phyloP scores from a whole-genome alignment of 23 red algal species.

The Gracilariopsis chorda region DNA sequence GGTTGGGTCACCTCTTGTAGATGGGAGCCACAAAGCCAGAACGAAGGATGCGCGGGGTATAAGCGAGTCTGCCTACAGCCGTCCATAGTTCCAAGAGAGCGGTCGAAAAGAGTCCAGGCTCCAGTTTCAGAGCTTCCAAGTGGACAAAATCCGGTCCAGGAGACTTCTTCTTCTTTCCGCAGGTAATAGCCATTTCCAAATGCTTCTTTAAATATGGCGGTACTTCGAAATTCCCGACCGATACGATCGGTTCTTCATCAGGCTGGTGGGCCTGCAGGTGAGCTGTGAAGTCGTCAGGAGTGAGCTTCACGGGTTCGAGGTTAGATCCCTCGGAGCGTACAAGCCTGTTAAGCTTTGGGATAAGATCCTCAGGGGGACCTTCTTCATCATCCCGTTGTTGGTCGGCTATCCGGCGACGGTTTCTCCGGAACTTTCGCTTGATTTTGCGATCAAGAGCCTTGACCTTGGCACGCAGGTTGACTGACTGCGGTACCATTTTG shows the following conservation, averaged over 20 bases:
- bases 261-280: neutral
- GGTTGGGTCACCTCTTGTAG: neutral
- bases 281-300: neutral
- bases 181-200: neutral
- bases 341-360: neutral
- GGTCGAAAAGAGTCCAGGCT: neutral
- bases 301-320: neutral
- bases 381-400: neutral
- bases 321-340: neutral
- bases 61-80: neutral
- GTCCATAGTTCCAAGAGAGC: neutral
- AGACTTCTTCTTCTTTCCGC: neutral
- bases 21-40: neutral
- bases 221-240: neutral
- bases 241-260: neutral
- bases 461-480: neutral
- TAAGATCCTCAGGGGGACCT: neutral
- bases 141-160: constrained; percentile 2
- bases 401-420: neutral
- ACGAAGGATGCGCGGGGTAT: neutral
- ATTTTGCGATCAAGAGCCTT: neutral
- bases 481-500: neutral
- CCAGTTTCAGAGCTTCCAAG: neutral
- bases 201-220: neutral
- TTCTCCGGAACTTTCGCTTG: neutral